Conservation (phyloP, 2,329 filamentous ascomycete species). For the Monilinia vaccinii-corymbosi region DNA sequence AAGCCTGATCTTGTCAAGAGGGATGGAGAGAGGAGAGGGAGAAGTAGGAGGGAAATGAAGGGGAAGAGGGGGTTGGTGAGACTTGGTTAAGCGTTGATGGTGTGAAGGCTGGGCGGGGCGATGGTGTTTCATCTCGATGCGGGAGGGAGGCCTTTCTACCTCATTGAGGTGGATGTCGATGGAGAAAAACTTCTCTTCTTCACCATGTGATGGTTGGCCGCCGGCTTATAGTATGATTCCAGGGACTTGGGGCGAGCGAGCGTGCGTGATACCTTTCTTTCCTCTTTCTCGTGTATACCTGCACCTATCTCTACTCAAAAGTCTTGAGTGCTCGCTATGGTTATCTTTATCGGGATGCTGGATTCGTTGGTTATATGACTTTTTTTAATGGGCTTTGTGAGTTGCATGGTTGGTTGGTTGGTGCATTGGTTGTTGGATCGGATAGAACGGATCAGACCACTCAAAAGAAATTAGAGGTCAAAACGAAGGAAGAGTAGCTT, state of each 20-base stretch:
- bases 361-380: too few species aligned
- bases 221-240: not conserved
- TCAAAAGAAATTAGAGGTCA: too few species aligned
- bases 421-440: too few species aligned
- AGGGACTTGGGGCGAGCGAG: not conserved
- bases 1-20: not conserved
- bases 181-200: not conserved
- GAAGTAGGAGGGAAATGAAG: constrained; percentile 2
- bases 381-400: too few species aligned
- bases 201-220: not conserved
- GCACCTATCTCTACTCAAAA: not conserved
- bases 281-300: not conserved
- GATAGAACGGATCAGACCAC: too few species aligned
- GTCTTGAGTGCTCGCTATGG: not conserved
- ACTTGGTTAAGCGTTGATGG: not conserved
- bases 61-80: constrained; percentile 8
- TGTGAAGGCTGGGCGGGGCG: not conserved
- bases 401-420: too few species aligned
- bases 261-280: not conserved
- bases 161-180: not conserved
- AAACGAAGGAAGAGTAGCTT: too few species aligned
- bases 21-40: not conserved
- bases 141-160: too few species aligned
- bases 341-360: too few species aligned
- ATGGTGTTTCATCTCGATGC: not conserved